Evolutionary conservation across 208 protist genomes (phyloP), one percentile per base, ranked within the genome.

Genomic region (Trypanosoma conorhini): DNA sequence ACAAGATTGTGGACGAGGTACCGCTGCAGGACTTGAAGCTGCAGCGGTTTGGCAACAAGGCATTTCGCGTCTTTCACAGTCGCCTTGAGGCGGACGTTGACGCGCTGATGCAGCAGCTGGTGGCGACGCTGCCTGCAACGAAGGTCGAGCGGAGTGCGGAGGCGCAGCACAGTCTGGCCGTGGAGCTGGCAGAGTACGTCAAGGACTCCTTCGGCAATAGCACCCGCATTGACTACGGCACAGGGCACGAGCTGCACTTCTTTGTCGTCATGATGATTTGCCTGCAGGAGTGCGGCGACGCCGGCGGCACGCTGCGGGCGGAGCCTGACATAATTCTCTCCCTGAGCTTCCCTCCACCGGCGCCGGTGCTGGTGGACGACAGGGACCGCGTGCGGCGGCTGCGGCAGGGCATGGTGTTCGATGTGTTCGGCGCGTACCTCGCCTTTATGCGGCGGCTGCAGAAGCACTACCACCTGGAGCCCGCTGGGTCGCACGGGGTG

Each of bases 181-280:
- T 62, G 40, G 98, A 99, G 81, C 33, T 99, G 13, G 73, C 69
- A 3, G 74, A 74, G 19, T 99, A 99, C 80, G 68, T 98, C 10
- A 70, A 80, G 48, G 93, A 97, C 58, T 67, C 85, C 35, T 99
- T 99, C 59, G 99, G 99, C 4, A 99, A 99, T 73, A 58, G 71
- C 28, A 94, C 82, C 3, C 90, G 99, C 48, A 98, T 99, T 8
- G 99, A 99, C 83, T 99, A 99, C 77, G 99, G 99, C 61, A 99
- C 97, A 10, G 98, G 99, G 22, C 98, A 99, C 73, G 99, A 99
- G 80, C 65, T 98, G n/a, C 85, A 97, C 67, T 99, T 99, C 79
- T 89, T 99, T 33, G 83, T 89, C 5, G 95, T 96, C 21, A 40
- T 99, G 30, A 93, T 92, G 77, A 95, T 95, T 26, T 92, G 87